Evolutionary conservation across 1,284 basidiomycete species (phyloP).

Genomic region (Paramarasmius palmivorus): DNA sequence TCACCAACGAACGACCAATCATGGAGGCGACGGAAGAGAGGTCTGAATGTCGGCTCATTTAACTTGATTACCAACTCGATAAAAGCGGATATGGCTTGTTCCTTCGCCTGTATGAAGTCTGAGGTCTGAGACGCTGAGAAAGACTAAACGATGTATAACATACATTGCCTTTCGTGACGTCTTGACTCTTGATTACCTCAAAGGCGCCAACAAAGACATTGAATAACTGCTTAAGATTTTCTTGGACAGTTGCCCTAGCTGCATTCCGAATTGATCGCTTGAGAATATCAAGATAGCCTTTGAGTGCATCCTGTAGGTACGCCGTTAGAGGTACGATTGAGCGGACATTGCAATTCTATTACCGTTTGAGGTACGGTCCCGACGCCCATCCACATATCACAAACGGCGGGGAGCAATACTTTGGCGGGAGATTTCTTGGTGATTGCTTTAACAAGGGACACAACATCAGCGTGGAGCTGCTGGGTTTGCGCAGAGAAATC

Average conservation of each 20-base stretch:
- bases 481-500: constrained; percentile 37
- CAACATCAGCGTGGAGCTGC: constrained; percentile 24
- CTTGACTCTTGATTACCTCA: constrained; percentile 46
- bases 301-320: constrained; percentile 32
- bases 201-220: constrained; percentile 84
- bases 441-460: constrained; percentile 52
- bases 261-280: constrained; percentile 67
- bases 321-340: background rate
- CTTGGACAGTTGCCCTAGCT: constrained; percentile 63
- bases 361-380: constrained; percentile 35
- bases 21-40: constrained; percentile 88
- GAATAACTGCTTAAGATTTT: constrained; percentile 75
- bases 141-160: constrained; percentile 17
- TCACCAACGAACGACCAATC: constrained; percentile 89
- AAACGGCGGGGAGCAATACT: constrained; percentile 64
- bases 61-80: constrained; percentile 90
- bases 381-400: constrained; percentile 52
- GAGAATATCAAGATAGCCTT: constrained; percentile 70
- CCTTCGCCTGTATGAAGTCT: constrained; percentile 53
- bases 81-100: constrained; percentile 72
- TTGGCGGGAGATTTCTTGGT: constrained; percentile 73
- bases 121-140: background rate
- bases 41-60: constrained; percentile 91
- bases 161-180: constrained; percentile 35
- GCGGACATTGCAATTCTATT: background rate